Percentiles rank a stretch among this genome's conserved stretches.
Conservation (phyloP, 179 eudicot species). For the Sideroxylon spinosum region DNA sequence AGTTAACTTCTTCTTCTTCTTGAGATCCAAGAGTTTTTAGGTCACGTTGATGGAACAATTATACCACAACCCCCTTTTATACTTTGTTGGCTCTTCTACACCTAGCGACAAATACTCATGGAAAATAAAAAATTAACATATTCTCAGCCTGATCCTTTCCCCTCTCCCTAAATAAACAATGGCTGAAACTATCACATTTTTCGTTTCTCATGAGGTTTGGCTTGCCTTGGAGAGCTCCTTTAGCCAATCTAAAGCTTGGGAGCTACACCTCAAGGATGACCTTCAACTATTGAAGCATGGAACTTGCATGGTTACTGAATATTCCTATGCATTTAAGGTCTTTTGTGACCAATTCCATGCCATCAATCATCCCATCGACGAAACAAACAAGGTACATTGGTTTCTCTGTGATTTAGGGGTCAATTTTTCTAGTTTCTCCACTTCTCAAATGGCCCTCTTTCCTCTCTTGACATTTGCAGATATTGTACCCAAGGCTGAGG, state of each 20-base stretch:
- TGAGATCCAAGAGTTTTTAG: not conserved
- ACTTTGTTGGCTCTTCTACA: too few relatives aligned
- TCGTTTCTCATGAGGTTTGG: constrained; percentile 7
- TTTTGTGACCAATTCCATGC: not conserved
- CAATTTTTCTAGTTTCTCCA: not conserved
- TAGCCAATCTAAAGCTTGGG: constrained; percentile 4
- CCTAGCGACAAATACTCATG: not conserved
- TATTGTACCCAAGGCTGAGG: not conserved
- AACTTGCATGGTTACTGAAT: not conserved
- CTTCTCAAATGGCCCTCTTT: not conserved
- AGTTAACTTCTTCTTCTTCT: not conserved
- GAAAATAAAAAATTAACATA: not conserved
- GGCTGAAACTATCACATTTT: constrained; percentile 5
- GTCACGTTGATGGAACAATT: not conserved
- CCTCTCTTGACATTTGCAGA: not conserved
- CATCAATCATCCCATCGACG: not conserved
- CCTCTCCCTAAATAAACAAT: constrained; percentile 16
- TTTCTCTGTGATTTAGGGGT: not conserved
- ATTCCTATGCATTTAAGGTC: not conserved
- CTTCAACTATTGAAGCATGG: not conserved
- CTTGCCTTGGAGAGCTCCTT: not conserved
- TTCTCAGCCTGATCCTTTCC: not conserved
- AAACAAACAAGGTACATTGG: not conserved
- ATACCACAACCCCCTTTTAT: not conserved
- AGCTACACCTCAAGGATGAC: constrained; percentile 4